Conservation (phyloP, 192 early-diverging fungal genomes). For the Podila clonocystis region DNA sequence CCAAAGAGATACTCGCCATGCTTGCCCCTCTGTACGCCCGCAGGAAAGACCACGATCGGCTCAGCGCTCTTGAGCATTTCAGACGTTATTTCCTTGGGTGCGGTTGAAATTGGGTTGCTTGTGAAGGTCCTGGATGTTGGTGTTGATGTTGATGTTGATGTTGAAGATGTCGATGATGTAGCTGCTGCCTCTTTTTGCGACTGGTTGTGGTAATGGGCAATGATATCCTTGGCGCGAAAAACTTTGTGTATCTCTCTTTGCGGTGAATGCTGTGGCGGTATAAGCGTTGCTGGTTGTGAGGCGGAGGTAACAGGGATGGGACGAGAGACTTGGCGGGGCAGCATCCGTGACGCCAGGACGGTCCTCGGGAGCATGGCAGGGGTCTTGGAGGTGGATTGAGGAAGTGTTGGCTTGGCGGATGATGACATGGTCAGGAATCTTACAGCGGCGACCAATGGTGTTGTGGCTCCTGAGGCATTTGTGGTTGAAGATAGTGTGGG, state of each 20-base stretch:
- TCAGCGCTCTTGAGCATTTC: neutral
- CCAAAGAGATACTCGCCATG: slow-evolving; percentile 45
- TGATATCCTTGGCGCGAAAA: neutral
- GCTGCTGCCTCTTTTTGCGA: neutral
- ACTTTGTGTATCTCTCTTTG: neutral
- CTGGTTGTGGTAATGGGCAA: neutral
- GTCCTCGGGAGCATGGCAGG: neutral
- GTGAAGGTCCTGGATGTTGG: neutral
- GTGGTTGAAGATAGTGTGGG: no score
- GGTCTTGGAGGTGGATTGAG: neutral
- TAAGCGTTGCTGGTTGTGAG: neutral
- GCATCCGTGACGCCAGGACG: neutral
- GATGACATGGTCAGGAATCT: neutral
- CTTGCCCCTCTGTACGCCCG: neutral
- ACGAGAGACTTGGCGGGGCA: neutral
- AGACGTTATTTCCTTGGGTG: neutral
- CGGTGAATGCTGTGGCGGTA: neutral
- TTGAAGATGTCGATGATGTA: neutral
- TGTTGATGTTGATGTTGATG: neutral
- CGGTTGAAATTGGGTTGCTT: no score
- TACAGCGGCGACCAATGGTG: neutral
- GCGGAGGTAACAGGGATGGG: no score
- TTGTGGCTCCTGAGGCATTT: neutral
- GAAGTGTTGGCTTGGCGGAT: neutral
- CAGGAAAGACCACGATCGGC: neutral